Percentiles rank a stretch among this genome's conserved stretches.
phyloP scores from a whole-genome alignment of 306 rosid genomes.

The Vicia faba region DNA sequence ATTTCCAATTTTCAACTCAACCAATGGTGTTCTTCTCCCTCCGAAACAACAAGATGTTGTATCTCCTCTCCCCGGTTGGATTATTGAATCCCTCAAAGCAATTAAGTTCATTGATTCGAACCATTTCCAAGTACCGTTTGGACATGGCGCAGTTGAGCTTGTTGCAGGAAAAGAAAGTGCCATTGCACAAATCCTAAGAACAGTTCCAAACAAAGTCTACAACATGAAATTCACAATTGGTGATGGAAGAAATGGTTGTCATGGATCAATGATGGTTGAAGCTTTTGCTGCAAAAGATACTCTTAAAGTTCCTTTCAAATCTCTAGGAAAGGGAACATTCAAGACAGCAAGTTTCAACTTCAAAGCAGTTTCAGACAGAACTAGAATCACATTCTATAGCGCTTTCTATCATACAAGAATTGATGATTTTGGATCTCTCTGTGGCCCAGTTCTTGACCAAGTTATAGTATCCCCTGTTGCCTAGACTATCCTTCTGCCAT shows the following conservation, averaged over 20 bases:
- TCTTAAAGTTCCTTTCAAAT: slow-evolving; percentile 67
- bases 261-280: slow-evolving; percentile 90
- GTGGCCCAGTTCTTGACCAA: slow-evolving; percentile 86
- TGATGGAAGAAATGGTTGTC: slow-evolving; percentile 89
- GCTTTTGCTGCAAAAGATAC: slow-evolving; percentile 77
- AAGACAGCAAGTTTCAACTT: slow-evolving; percentile 60
- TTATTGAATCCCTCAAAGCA: slow-evolving; percentile 87
- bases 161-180: slow-evolving; percentile 95
- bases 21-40: slow-evolving; percentile 85
- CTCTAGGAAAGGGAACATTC: slow-evolving; percentile 69
- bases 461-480: slow-evolving; percentile 56
- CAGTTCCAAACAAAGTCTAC: slow-evolving; percentile 61
- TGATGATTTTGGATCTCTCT: slow-evolving; percentile 75
- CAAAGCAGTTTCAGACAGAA: slow-evolving; percentile 59
- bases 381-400: slow-evolving; percentile 84
- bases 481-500: not conserved
- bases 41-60: slow-evolving; percentile 78
- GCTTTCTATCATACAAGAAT: slow-evolving; percentile 76
- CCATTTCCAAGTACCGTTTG: slow-evolving; percentile 60
- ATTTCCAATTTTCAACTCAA: slow-evolving; percentile 69
- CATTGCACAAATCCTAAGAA: slow-evolving; percentile 77
- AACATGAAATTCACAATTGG: slow-evolving; percentile 69
- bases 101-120: slow-evolving; percentile 72
- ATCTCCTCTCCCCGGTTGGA: slow-evolving; percentile 96
- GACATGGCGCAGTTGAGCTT: slow-evolving; percentile 73